Base-by-base conservation (phyloP, 805 yeast genomes). In the Torulaspora gathmanii region DNA sequence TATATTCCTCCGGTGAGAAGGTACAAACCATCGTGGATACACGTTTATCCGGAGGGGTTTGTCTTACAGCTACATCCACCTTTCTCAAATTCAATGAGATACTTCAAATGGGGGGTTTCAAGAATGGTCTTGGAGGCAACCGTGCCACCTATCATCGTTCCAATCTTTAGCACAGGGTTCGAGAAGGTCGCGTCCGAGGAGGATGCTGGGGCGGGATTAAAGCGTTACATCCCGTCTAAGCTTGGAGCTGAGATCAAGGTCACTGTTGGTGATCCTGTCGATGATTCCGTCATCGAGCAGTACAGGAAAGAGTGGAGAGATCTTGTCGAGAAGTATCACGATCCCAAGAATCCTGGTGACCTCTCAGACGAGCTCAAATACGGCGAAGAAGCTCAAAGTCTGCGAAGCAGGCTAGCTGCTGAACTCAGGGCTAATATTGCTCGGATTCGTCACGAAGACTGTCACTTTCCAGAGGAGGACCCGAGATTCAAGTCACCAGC, bases 41-140 rank as follows among this genome's bases (percentile, higher is more conserved):
- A 91, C 62, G 79, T 89, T 3, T 91, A 87, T 65, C 99, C 99
- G 0, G 99, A 91, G 64, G 96, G 95, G 0, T 87, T 83, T 62
- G 98, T 91, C 4, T 76, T 91, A 42, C 99, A 93, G 63, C 63
- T 86, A 39, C 75, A 81, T 49, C 81, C 83, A 28, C 96, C 96
- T 0, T 80, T 79, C 60, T 72, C 76, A 40, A 85, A 87, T 53
- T 88, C 97, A 3, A 86, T 93, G 93, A 72, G 96, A 51, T 91
- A 86, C 65, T 91, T 93, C 72, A 83, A 86, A 60, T 91, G 98
- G 98, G 99, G 99, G 0, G 81, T 89, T 1, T 78, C 95, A 2
- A 73, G 99, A 53, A 61, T 90, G 54, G 73, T 93, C 4, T 67
- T 93, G 44, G 99, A 91, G 63, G 72, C 95, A 8, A 81, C 91